Evolutionary conservation across 371 early-diverging fungal species (phyloP).

Genomic region (Lichtheimia ornata): DNA sequence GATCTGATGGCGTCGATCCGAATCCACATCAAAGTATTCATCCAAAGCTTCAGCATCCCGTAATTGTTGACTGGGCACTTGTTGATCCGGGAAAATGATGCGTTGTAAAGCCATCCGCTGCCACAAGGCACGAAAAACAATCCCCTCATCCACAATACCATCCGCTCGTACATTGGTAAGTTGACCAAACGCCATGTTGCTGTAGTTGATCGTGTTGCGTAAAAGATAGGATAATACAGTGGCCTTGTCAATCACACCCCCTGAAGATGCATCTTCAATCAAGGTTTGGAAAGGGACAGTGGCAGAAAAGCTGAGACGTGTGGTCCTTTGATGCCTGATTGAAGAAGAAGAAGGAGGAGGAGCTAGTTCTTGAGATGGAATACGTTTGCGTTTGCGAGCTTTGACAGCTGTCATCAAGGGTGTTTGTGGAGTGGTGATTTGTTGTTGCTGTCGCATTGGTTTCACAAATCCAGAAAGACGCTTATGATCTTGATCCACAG

Average conservation of each 20-base stretch:
- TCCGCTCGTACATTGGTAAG: conserved; percentile 42
- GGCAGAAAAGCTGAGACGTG: conserved; percentile 40
- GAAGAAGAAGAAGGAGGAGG: background rate
- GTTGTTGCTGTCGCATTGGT: background rate
- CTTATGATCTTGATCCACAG: conserved; percentile 41
- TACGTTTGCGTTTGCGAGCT: conserved; percentile 40
- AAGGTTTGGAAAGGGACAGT: conserved; percentile 43
- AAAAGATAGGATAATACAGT: conserved; percentile 44
- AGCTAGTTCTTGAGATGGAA: conserved; percentile 36
- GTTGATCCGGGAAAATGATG: conserved; percentile 25
- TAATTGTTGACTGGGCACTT: background rate
- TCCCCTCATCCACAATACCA: conserved; percentile 48
- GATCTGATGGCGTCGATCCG: conserved; percentile 29
- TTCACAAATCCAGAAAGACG: conserved; percentile 43
- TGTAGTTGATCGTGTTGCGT: conserved; percentile 43
- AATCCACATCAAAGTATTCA: conserved; percentile 50
- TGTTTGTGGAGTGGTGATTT: conserved; percentile 7
- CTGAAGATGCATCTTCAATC: conserved; percentile 40
- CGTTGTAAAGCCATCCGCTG: conserved; percentile 48
- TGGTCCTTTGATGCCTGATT: background rate
- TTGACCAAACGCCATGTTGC: conserved; percentile 56
- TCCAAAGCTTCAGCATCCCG: conserved; percentile 30
- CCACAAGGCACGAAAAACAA: conserved; percentile 54
- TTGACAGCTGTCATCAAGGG: conserved; percentile 2
- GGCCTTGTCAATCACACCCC: conserved; percentile 50